Evolutionary conservation across 2,329 filamentous ascomycete species (phyloP), one percentile per base, ranked within the genome.

Genomic region (Pseudogymnoascus sp.): DNA sequence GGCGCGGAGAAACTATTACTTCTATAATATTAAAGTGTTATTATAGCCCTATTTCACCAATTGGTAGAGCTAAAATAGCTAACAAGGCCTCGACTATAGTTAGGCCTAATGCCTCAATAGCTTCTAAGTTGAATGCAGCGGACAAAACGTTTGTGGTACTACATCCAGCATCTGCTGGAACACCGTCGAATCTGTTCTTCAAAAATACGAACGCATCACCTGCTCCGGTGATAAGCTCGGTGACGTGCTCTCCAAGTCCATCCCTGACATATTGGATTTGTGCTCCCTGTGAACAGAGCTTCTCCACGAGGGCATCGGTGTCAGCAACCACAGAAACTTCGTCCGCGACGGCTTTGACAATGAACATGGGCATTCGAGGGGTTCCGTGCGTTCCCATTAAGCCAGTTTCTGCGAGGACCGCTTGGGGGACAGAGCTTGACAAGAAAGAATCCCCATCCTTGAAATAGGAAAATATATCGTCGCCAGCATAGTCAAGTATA

Each of bases 291-390:
- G 62, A 65, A 62, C 79, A 82, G 62, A 78, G 81, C 12, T 69
- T 67, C 0, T 72, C 62, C 0, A 81, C 74, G 16, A 81, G 66
- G 0, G 65, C 71, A 62, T 83, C 79, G 2, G 77, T 80, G 31
- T 78, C 76, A 4, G 66, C 70, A 2, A 80, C 71, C 3, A 73
- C 71, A 6, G 75, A 77, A 60, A 80, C 70, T 62, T 82, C 76
- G 38, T 84, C 80, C 2, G 68, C 64, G 16, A 78, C 74, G 0
- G 79, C 77, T 65, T 83, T 82, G 69, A 83, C 82, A 2, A 80
- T 68, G 64, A 79, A 79, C 5, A 82, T 61, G 0, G 81, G 80
- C 68, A 81, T 79, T 10, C 71, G 65, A 0, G 80, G 81, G 0
- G 75, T 70, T 42, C 77, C 77, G 60, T 78, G 74, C 50, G n/a